Evolutionary conservation across 306 rosid genomes (phyloP), one percentile per base, ranked within the genome.

Genomic region (Cyclanthera cordifolia): DNA sequence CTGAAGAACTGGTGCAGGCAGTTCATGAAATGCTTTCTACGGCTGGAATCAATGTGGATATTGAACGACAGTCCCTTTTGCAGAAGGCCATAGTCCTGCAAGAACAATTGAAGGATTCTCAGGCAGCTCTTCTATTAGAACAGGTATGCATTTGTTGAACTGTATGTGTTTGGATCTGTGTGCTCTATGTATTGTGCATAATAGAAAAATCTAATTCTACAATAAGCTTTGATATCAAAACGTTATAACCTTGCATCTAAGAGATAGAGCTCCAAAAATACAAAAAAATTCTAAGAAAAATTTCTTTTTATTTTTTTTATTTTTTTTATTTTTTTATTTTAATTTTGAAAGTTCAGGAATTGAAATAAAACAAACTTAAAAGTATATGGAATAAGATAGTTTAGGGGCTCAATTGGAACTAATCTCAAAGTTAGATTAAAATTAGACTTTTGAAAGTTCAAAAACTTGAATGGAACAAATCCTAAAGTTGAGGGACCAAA

Each of bases 1-100:
- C 98, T 30, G 81, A 79, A 34, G 98, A 92, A 79, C 76, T 89
- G 74, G 93, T 89, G 77, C 96, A 89, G 74, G 98, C 98, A 47
- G 96, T 92, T 61, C 77, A 89, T 74, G 98, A 92, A 83, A 92
- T 92, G 79, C 98, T 92, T 77, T 80, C 93, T 74, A 82, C 95
- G 23, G 93, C 91, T 74, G 98, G 98, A 52, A 80, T 92, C 78
- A 82, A 80, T 73, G 85, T 92, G 90, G 96, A 89, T 68, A 83
- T 73, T 63, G 98, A 92, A 81, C 88, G 88, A 76, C 93, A 89
- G 74, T 80, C 93, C 70, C 83, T 92, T 10, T 74, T 89, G 57
- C 86, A 85, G 65, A 92, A 85, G 79, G 83, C 96, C 20, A 12
- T 92, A 74, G 52, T 72, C 71, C 80, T 92, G 78, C 96, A 89